These are phyloP conservation scores for Priceomyces medius DNA, from an alignment of 805 yeast species.

Conservation along the genomic window DNA sequence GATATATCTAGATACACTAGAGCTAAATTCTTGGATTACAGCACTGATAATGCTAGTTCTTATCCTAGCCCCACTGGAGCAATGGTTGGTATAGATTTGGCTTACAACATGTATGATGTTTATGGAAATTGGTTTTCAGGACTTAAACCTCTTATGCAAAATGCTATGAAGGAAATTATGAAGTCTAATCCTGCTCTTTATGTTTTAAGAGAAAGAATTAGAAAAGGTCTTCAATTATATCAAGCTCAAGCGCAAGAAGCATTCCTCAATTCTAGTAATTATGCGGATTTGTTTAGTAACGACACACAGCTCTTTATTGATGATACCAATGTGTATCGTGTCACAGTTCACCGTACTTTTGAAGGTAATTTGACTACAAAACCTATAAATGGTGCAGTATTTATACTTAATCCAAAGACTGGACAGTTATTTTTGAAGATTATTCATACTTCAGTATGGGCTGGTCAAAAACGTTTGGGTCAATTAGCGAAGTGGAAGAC, in stretches of 20 bases:
- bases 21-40: conserved; percentile 90
- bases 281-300: conserved; percentile 82
- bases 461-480: conserved; percentile 91
- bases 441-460: conserved; percentile 93
- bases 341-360: conserved; percentile 83
- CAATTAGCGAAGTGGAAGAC: conserved; percentile 97
- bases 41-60: conserved; percentile 77
- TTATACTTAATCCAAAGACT: conserved; percentile 83
- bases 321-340: conserved; percentile 92
- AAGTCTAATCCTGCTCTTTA: conserved; percentile 90
- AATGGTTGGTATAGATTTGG: conserved; percentile 86
- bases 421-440: conserved; percentile 89
- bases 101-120: conserved; percentile 93
- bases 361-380: conserved; percentile 92
- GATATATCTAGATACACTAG: conserved; percentile 92
- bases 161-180: conserved; percentile 91
- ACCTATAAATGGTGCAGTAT: conserved; percentile 90
- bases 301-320: conserved; percentile 86
- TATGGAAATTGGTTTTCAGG: conserved; percentile 99
- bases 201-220: conserved; percentile 87
- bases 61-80: conserved; percentile 95
- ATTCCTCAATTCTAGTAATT: conserved; percentile 82
- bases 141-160: conserved; percentile 81
- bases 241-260: conserved; percentile 95
- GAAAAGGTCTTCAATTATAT: conserved; percentile 90